Conservation (phyloP, 768 basidiomycete species). For the Coprinopsis sp. region DNA sequence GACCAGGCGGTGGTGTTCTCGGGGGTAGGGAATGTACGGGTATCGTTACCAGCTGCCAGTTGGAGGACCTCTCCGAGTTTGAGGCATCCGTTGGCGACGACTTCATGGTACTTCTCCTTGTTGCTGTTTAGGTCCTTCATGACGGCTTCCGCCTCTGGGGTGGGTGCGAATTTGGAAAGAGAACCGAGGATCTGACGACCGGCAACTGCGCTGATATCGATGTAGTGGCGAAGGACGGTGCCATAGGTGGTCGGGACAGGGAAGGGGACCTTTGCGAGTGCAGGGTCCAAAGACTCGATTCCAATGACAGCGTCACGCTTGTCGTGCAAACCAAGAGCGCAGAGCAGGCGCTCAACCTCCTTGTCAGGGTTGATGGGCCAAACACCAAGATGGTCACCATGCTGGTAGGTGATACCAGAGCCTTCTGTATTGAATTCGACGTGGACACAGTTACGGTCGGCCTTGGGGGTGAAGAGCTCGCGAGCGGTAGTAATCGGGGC, state of each 20-base stretch:
- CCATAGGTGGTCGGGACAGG: constrained; percentile 94
- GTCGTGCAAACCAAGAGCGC: constrained; percentile 75
- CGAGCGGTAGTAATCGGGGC: constrained; percentile 73
- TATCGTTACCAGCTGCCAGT: constrained; percentile 78
- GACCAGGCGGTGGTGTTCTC: constrained; percentile 81
- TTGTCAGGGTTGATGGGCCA: constrained; percentile 95
- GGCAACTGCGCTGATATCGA: constrained; percentile 92
- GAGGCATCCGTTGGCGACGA: constrained; percentile 77
- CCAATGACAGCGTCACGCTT: constrained; percentile 82
- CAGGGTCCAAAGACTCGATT: constrained; percentile 96
- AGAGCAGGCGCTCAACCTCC: constrained; percentile 87
- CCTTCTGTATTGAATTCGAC: constrained; percentile 92
- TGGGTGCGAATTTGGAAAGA: constrained; percentile 85
- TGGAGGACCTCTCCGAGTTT: constrained; percentile 93
- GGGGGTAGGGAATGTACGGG: constrained; percentile 49
- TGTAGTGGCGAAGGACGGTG: constrained; percentile 92
- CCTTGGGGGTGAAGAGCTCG: constrained; percentile 76
- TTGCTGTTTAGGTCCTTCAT: constrained; percentile 75
- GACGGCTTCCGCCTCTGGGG: constrained; percentile 65
- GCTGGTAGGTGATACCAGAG: constrained; percentile 97
- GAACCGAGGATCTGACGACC: constrained; percentile 91
- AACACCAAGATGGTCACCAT: constrained; percentile 95
- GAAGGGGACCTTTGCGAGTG: constrained; percentile 97
- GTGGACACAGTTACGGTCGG: constrained; percentile 89
- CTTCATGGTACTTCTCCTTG: constrained; percentile 81